These are phyloP conservation scores for Kazachstania sp. DNA, from an alignment of 1,139 yeast species.

Conservation along the genomic window DNA sequence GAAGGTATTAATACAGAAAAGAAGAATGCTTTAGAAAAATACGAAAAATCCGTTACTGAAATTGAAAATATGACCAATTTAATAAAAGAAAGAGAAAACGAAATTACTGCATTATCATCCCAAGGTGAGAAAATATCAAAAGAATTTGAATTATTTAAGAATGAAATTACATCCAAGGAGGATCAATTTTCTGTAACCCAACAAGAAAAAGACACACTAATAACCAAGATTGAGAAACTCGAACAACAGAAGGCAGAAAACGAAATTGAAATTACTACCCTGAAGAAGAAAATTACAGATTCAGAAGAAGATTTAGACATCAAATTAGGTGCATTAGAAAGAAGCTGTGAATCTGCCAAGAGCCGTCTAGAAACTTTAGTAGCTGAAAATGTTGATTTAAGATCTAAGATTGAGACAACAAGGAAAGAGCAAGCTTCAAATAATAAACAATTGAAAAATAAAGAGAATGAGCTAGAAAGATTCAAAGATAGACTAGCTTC, in stretches of 20 bases:
- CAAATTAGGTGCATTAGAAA: conserved; percentile 32
- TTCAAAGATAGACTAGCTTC: conserved; percentile 26
- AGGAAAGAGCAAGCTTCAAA: conserved; percentile 35
- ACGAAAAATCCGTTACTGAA: conserved; percentile 11
- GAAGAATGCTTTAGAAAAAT: conserved; percentile 27
- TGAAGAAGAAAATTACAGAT: conserved; percentile 31
- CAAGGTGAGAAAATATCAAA: conserved; percentile 14
- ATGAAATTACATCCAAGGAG: conserved; percentile 9
- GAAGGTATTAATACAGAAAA: conserved; percentile 34
- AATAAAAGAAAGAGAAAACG: conserved; percentile 16
- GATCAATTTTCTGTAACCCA: conserved; percentile 3
- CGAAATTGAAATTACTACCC: conserved; percentile 31
- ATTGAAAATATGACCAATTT: conserved; percentile 31
- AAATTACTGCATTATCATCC: conserved; percentile 18
- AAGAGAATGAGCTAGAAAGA: conserved; percentile 33
- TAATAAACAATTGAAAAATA: conserved; percentile 32
- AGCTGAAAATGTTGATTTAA: conserved; percentile 41
- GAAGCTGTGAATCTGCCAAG: conserved; percentile 33
- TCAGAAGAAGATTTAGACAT: conserved; percentile 34
- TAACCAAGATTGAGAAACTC: conserved; percentile 29
- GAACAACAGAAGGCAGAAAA: conserved; percentile 30
- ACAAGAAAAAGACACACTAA: conserved; percentile 12
- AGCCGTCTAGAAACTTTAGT: conserved; percentile 39
- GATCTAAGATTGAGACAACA: conserved; percentile 33
- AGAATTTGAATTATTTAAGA: conserved; percentile 11